Percentiles rank a stretch among this genome's conserved stretches.
phyloP scores from a whole-genome alignment of 257 asterid genomes.

The Primulina tabacum region DNA sequence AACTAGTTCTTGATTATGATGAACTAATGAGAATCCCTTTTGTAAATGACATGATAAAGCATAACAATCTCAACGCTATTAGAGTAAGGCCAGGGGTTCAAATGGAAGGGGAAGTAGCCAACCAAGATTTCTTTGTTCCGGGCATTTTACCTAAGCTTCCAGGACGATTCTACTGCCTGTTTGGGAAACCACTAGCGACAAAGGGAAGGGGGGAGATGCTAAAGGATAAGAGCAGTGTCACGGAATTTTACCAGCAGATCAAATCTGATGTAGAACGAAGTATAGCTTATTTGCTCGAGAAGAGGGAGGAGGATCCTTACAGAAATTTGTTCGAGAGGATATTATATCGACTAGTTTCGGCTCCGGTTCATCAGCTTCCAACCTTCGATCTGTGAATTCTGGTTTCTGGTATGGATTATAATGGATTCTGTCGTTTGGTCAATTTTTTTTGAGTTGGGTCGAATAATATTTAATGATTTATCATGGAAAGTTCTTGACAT shows the following conservation, averaged over 20 bases:
- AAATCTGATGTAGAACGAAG: conserved; percentile 27
- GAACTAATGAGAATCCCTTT: conserved; percentile 31
- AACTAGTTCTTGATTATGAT: conserved; percentile 30
- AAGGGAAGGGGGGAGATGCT: conserved; percentile 32
- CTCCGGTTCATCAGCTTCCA: conserved; percentile 29
- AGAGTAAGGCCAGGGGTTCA: conserved; percentile 18
- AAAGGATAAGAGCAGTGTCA: conserved; percentile 15
- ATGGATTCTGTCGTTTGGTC: no score
- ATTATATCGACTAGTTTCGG: conserved; percentile 20
- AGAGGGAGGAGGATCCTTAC: conserved; percentile 36
- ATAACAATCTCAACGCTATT: not conserved
- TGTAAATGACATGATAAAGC: conserved; percentile 15
- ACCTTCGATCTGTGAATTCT: conserved; percentile 36
- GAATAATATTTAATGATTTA: no score
- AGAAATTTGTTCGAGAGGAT: conserved; percentile 27
- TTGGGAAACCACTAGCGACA: conserved; percentile 39
- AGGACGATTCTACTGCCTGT: conserved; percentile 37
- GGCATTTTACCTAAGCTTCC: conserved; percentile 33
- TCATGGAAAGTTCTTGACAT: no score
- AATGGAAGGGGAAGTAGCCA: conserved; percentile 24
- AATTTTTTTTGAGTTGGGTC: no score
- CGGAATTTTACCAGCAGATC: conserved; percentile 30
- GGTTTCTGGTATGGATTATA: not conserved
- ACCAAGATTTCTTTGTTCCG: conserved; percentile 31
- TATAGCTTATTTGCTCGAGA: conserved; percentile 36